Conservation (phyloP, 768 basidiomycete genomes). For the Gloeophyllum trabeum region DNA sequence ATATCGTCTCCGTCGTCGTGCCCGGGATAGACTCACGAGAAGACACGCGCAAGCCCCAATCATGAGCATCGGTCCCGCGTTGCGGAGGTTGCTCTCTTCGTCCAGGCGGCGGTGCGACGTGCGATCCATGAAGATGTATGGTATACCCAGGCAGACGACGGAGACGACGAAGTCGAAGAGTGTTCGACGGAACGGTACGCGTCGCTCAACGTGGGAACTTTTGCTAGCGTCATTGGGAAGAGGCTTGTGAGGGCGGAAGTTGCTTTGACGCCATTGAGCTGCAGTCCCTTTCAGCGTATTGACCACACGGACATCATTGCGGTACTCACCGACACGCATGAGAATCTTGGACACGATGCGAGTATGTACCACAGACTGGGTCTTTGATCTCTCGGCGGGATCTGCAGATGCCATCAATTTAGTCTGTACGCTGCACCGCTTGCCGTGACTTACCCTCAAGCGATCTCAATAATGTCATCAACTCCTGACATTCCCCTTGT, state of each 20-base stretch:
- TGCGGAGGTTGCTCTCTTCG: constrained; percentile 36
- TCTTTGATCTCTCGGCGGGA: constrained; percentile 25
- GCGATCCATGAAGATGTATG: constrained; percentile 60
- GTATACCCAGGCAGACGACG: constrained; percentile 65
- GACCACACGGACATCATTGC: too few relatives aligned
- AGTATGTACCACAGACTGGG: constrained; percentile 41
- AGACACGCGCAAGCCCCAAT: constrained; percentile 56
- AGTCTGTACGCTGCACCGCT: constrained; percentile 6
- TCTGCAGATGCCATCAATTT: constrained; percentile 5
- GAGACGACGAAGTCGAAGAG: constrained; percentile 49
- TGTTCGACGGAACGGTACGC: constrained; percentile 33
- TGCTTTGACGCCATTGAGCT: constrained; percentile 62
- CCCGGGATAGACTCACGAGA: constrained; percentile 33
- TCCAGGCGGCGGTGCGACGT: constrained; percentile 37
- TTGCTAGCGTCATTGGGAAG: constrained; percentile 40
- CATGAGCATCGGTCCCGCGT: constrained; percentile 46
- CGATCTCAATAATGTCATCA: constrained; percentile 46
- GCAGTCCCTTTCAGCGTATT: neutral
- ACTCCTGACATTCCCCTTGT: constrained; percentile 68
- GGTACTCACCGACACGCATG: constrained; percentile 48
- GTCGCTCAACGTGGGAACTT: constrained; percentile 17
- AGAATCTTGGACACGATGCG: constrained; percentile 60
- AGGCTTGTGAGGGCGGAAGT: constrained; percentile 60
- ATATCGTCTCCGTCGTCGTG: too few relatives aligned
- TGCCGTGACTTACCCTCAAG: constrained; percentile 14